Conservation (phyloP, 2,329 filamentous ascomycete genomes). For the Sordariomycetes sp. region DNA sequence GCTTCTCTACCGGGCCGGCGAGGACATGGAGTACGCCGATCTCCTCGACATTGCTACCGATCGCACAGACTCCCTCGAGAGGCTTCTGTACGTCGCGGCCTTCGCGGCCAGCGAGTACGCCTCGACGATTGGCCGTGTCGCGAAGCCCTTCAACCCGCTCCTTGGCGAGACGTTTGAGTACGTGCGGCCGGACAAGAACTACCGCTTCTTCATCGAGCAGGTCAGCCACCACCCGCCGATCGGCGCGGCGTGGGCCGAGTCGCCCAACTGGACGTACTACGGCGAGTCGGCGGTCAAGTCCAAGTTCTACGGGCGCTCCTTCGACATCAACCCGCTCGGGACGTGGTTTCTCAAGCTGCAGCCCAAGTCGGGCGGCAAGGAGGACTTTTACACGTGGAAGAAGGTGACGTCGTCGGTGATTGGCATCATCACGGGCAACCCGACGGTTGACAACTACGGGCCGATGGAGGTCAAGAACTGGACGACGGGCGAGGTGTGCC, state of each 20-base stretch:
- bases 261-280: slow-evolving; percentile 92
- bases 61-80: slow-evolving; percentile 74
- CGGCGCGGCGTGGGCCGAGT: slow-evolving; percentile 85
- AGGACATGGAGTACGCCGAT: slow-evolving; percentile 97
- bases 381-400: slow-evolving; percentile 96
- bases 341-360: slow-evolving; percentile 92
- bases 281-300: slow-evolving; percentile 91
- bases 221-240: slow-evolving; percentile 95
- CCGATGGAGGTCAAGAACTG: slow-evolving; percentile 96
- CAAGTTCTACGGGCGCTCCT: slow-evolving; percentile 95
- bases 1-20: slow-evolving; percentile 81
- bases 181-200: slow-evolving; percentile 87
- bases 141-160: slow-evolving; percentile 95
- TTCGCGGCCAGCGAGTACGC: slow-evolving; percentile 96
- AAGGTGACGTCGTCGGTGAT: slow-evolving; percentile 97
- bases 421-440: slow-evolving; percentile 93
- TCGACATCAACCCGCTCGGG: slow-evolving; percentile 90
- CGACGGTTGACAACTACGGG: slow-evolving; percentile 95
- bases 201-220: slow-evolving; percentile 97
- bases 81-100: slow-evolving; percentile 85
- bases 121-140: slow-evolving; percentile 89
- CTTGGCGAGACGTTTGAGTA: slow-evolving; percentile 97
- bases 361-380: slow-evolving; percentile 58
- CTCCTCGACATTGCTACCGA: slow-evolving; percentile 82
- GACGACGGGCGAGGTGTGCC: slow-evolving; percentile 84